Evolutionary conservation across 1,284 basidiomycete genomes (phyloP), one percentile per base, ranked within the genome.

Genomic region (Cutaneotrichosporon sp.): DNA sequence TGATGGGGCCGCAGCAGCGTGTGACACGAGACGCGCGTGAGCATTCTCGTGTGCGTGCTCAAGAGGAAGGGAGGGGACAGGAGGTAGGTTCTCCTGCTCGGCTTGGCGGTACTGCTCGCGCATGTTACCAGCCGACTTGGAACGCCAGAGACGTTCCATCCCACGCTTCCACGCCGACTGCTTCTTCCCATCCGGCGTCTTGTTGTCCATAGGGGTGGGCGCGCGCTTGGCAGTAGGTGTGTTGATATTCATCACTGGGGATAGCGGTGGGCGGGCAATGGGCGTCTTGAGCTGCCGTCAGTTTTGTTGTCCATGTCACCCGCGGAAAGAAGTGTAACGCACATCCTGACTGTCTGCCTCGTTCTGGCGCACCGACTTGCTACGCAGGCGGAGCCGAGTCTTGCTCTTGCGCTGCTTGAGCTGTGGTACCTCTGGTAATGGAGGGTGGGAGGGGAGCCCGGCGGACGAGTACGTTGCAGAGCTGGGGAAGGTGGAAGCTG

Each of bases 101-200:
- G 42, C 11, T 14, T 27, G 27, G 16, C 56, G 45, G 50, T 60
- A 70, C 9, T 67, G 64, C 24, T 73, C 74, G 2, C 73, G 67
- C 31, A 78, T 62, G 7, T 68, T 67, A 6, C 63, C 60, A 0
- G 70, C 71, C 5, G 76, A 78, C 55, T 75, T 76, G n/a, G 75
- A 74, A 13, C 69, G 69, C 69, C 75, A 75, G 27, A 78, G 64
- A 53, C 72, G 72, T 38, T 72, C 67, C 64, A 78, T 67, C n/a
- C 75, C 69, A 27, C 72, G 60, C 61, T 74, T 75, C 75, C 75
- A 75, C 1, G 67, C 69, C 4, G 69, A 73, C 42, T 69, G 69
- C 3, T 59, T 38, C 57, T 53, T 45, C 22, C 34, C 53, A 22
- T 50, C 45, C 8, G 11, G 13, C 24, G 27, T 18, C 18, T 50